Evolutionary conservation across 148 eudicot species (phyloP).

Genomic region (Heliosperma pusillum): DNA sequence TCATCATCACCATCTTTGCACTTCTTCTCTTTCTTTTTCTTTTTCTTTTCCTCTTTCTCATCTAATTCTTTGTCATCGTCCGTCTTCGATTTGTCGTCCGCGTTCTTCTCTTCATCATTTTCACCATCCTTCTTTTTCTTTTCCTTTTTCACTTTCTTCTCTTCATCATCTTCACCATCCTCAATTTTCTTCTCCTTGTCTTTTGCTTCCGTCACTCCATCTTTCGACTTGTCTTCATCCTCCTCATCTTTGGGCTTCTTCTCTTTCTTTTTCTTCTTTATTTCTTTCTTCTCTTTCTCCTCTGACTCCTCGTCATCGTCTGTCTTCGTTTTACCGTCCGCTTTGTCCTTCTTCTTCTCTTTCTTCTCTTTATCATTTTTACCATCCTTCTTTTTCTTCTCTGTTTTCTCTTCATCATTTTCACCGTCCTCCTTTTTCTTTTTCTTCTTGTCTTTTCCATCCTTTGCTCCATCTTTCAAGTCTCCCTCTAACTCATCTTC

Average conservation of each 20-base stretch:
- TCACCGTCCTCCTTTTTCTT: conserved; percentile 12
- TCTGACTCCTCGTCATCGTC: conserved; percentile 12
- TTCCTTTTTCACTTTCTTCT: conserved; percentile 3
- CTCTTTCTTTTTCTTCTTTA: conserved; percentile 24
- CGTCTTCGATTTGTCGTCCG: conserved; percentile 5
- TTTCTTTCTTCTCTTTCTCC: conserved; percentile 19
- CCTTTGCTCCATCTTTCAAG: conserved; percentile 21
- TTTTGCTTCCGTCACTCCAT: conserved; percentile 4
- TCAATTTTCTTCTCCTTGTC: conserved; percentile 20
- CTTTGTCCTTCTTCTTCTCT: conserved; percentile 21
- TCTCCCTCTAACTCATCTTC: conserved; percentile 18
- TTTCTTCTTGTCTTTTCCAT: conserved; percentile 18
- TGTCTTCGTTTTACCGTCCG: conserved; percentile 17
- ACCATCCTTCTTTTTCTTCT: conserved; percentile 6
- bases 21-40: conserved; percentile 26
- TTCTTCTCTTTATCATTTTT: conserved; percentile 15
- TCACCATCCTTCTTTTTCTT: conserved; percentile 15
- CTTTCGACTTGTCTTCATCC: background rate
- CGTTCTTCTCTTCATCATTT: conserved; percentile 13
- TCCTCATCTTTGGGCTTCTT: conserved; percentile 13
- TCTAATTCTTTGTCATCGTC: conserved; percentile 2
- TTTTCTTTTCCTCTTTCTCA: conserved; percentile 12
- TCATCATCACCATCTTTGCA: conserved; percentile 3
- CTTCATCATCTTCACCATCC: conserved; percentile 4
- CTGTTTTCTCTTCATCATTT: background rate